Evolutionary conservation across 2,329 filamentous ascomycete genomes (phyloP).

Genomic region (Paracorniculantispora psalliotae): DNA sequence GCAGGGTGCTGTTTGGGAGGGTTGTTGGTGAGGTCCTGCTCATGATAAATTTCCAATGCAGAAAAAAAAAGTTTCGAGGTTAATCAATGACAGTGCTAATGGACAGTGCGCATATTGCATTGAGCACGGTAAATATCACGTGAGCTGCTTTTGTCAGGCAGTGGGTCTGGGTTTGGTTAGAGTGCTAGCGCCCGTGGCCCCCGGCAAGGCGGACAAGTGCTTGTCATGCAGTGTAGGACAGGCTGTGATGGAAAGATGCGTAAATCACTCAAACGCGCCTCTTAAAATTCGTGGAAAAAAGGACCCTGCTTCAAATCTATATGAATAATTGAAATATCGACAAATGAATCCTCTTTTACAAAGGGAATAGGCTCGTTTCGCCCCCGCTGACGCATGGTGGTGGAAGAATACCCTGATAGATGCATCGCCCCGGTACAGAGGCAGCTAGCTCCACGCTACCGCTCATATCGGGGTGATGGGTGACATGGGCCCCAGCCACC

Average conservation of each 20-base stretch:
- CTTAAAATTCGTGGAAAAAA: not conserved
- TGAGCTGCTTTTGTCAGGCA: not conserved
- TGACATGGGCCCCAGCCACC: constrained; percentile 9
- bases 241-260: not conserved
- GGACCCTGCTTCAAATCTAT: no score
- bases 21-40: constrained; percentile 6
- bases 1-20: not conserved
- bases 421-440: constrained; percentile 4
- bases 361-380: not conserved
- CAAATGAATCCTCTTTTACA: not conserved
- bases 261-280: not conserved
- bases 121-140: constrained; percentile 6
- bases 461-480: constrained; percentile 5
- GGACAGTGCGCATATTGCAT: not conserved
- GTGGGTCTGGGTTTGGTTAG: not conserved
- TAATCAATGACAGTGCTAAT: constrained; percentile 13
- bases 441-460: constrained; percentile 9
- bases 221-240: not conserved
- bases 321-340: no score
- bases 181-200: constrained; percentile 3
- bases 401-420: constrained; percentile 5
- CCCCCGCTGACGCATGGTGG: not conserved
- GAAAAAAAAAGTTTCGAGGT: constrained; percentile 14
- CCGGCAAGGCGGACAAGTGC: not conserved
- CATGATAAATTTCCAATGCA: not conserved